phyloP scores from a whole-genome alignment of 1,139 yeast genomes.

The Taphrina flavorubra region DNA sequence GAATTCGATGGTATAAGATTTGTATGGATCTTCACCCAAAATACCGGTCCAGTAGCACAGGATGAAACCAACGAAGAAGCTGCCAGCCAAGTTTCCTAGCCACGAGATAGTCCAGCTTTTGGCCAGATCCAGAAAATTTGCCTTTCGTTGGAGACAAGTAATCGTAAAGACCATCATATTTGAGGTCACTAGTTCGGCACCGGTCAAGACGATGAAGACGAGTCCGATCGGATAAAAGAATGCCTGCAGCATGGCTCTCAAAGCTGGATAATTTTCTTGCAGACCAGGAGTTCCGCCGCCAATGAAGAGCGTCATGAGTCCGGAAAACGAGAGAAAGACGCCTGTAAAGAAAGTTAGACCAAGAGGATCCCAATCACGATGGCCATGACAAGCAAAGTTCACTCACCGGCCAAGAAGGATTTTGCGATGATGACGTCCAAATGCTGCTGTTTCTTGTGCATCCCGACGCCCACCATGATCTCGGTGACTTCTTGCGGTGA shows the following conservation, averaged over 20 bases:
- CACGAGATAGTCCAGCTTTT: conserved; percentile 42
- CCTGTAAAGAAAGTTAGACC: conserved; percentile 55
- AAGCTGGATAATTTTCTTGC: conserved; percentile 59
- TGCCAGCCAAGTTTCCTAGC: conserved; percentile 45
- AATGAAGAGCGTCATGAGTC: conserved; percentile 67
- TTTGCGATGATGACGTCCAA: conserved; percentile 44
- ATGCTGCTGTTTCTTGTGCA: conserved; percentile 44
- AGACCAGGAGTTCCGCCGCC: conserved; percentile 61
- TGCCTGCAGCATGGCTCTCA: conserved; percentile 52
- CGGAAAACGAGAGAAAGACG: conserved; percentile 69
- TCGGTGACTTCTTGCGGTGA: conserved; percentile 45
- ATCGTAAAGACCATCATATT: conserved; percentile 45
- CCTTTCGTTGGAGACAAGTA: conserved; percentile 44
- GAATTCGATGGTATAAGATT: conserved; percentile 13
- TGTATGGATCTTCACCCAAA: conserved; percentile 17
- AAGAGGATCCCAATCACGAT: not conserved
- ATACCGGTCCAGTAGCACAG: conserved; percentile 26
- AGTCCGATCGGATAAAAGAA: conserved; percentile 46
- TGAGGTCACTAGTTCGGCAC: conserved; percentile 46
- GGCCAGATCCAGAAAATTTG: conserved; percentile 41
- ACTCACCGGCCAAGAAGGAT: conserved; percentile 63
- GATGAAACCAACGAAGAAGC: conserved; percentile 42
- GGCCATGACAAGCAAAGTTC: too few relatives aligned
- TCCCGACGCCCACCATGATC: conserved; percentile 43
- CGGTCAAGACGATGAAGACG: conserved; percentile 46